A percentile compares a stretch with the other conserved stretches of the same genome.
Evolutionary conservation across 2,329 filamentous ascomycete genomes (phyloP).

Genomic region (Arthrobotrys sinensis): DNA sequence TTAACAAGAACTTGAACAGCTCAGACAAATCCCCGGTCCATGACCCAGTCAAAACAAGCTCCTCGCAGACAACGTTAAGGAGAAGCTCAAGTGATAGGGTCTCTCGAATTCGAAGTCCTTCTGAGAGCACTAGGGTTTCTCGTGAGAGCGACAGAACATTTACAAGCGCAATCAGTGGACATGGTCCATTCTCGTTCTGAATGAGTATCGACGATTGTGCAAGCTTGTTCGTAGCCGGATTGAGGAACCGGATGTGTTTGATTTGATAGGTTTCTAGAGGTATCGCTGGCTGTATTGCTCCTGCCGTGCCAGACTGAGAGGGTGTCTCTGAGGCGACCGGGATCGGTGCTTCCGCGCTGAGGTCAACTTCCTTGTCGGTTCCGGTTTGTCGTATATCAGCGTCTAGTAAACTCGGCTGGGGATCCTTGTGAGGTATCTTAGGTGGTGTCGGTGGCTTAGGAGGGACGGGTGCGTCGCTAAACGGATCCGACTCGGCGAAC

Average conservation of each 20-base stretch:
- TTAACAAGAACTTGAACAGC: conserved; percentile 87
- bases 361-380: conserved; percentile 45
- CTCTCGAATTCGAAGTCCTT: conserved; percentile 83
- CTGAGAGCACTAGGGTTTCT: conserved; percentile 78
- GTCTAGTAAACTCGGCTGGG: conserved; percentile 37
- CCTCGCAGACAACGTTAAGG: conserved; percentile 91
- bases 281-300: conserved; percentile 46
- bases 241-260: conserved; percentile 89
- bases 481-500: conserved; percentile 30
- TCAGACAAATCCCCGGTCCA: conserved; percentile 83
- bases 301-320: conserved; percentile 1
- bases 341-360: conserved; percentile 36
- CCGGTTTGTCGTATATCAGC: conserved; percentile 40
- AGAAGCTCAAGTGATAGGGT: conserved; percentile 89
- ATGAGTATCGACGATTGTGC: conserved; percentile 88
- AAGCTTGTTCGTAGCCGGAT: conserved; percentile 75
- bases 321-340: conserved; percentile 38
- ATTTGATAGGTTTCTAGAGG: conserved; percentile 86
- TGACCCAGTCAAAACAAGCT: conserved; percentile 84
- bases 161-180: conserved; percentile 90
- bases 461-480: conserved; percentile 25
- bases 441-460: conserved; percentile 17
- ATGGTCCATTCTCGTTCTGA: conserved; percentile 95
- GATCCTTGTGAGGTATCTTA: conserved; percentile 36
- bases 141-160: conserved; percentile 89